These are phyloP conservation scores for Podila epicladia DNA, from an alignment of 192 early-diverging fungal genomes.

Conservation along the genomic window DNA sequence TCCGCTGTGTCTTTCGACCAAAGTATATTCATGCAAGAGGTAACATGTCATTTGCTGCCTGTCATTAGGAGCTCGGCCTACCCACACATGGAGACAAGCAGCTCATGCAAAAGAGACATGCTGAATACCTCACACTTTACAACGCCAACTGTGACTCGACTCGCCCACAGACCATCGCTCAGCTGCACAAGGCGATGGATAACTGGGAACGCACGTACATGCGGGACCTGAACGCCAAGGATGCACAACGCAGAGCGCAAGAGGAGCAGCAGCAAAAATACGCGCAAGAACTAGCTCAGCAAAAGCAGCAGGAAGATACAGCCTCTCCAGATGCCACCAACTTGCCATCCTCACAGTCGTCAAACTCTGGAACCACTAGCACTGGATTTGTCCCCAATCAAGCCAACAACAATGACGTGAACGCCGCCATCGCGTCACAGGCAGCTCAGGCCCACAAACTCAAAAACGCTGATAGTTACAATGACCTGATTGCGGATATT, in stretches of 20 bases:
- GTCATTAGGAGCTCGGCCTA: constrained; percentile 47
- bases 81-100: constrained; percentile 54
- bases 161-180: constrained; percentile 26
- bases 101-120: constrained; percentile 50
- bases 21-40: no score
- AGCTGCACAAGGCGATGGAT: constrained; percentile 30
- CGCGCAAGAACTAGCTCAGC: constrained; percentile 17
- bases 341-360: constrained; percentile 18
- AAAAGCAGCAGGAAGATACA: not conserved
- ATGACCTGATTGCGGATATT: constrained; percentile 32
- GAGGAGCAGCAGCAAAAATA: constrained; percentile 21
- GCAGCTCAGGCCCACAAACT: constrained; percentile 26
- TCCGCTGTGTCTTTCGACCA: no score
- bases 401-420: constrained; percentile 16
- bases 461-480: constrained; percentile 35
- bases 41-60: no score
- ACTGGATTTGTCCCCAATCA: constrained; percentile 22
- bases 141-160: constrained; percentile 58
- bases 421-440: constrained; percentile 14
- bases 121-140: constrained; percentile 55
- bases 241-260: constrained; percentile 5
- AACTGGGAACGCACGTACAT: constrained; percentile 31
- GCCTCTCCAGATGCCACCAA: not conserved
- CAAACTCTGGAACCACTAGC: not conserved
- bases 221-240: constrained; percentile 19